These are phyloP conservation scores for Pyrus pyrifolia DNA, from an alignment of 306 rosid genomes.

Conservation along the genomic window DNA sequence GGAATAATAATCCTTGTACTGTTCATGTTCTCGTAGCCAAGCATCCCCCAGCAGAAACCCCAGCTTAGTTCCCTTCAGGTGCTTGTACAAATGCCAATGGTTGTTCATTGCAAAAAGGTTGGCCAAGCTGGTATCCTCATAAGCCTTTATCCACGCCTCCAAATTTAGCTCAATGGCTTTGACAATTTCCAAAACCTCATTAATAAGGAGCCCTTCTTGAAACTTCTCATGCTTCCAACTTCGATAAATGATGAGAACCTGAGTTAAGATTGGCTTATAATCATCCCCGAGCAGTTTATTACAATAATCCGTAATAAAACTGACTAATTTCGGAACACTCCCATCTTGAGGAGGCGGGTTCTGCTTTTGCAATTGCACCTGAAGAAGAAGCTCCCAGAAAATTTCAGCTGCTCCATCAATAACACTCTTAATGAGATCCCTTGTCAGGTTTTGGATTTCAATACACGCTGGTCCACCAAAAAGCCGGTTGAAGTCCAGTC, in stretches of 20 bases:
- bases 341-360: constrained; percentile 86
- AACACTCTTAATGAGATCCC: constrained; percentile 90
- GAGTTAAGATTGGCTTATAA: constrained; percentile 84
- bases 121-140: constrained; percentile 47
- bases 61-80: constrained; percentile 77
- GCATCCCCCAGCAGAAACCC: constrained; percentile 70
- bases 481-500: constrained; percentile 87
- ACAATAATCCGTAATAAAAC: constrained; percentile 79
- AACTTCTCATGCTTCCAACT: constrained; percentile 91
- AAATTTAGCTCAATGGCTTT: constrained; percentile 73
- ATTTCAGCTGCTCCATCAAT: constrained; percentile 90
- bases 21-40: constrained; percentile 73
- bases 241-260: constrained; percentile 80
- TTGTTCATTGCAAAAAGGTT: constrained; percentile 86
- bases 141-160: constrained; percentile 80
- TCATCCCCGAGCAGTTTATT: constrained; percentile 83
- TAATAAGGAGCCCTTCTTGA: constrained; percentile 72
- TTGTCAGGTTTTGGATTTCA: constrained; percentile 88
- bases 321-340: constrained; percentile 66
- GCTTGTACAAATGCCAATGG: constrained; percentile 79
- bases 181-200: constrained; percentile 54
- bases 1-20: constrained; percentile 62
- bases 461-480: constrained; percentile 82
- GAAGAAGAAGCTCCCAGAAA: constrained; percentile 86
- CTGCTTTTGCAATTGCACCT: constrained; percentile 84